These are phyloP conservation scores for Trichophaea hybrida DNA, from an alignment of 2,329 filamentous ascomycete species.

Conservation along the genomic window DNA sequence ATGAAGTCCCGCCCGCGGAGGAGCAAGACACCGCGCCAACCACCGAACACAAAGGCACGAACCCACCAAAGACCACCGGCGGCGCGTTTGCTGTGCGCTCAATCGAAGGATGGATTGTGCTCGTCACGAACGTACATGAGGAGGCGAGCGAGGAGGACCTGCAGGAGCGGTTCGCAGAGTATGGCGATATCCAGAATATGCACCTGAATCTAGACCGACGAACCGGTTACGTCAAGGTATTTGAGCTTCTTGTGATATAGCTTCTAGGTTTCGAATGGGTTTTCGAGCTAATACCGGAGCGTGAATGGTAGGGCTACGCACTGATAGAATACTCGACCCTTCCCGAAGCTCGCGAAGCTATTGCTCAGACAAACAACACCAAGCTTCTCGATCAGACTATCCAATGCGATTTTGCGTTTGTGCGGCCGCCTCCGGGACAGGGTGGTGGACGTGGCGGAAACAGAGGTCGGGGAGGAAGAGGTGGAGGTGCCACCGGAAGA, in stretches of 20 bases:
- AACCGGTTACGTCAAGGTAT: slow-evolving; percentile 74
- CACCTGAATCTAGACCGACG: slow-evolving; percentile 70
- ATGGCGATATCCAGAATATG: slow-evolving; percentile 73
- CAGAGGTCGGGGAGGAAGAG: slow-evolving; percentile 30
- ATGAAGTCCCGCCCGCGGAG: slow-evolving; percentile 13
- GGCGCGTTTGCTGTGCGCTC: slow-evolving; percentile 63
- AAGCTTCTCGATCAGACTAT: slow-evolving; percentile 72
- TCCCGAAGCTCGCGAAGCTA: slow-evolving; percentile 60
- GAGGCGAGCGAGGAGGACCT: slow-evolving; percentile 73
- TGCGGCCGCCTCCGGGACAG: slow-evolving; percentile 58
- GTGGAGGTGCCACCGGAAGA: slow-evolving; percentile 17
- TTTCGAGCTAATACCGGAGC: not conserved
- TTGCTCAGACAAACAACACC: slow-evolving; percentile 61
- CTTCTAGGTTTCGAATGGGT: not conserved
- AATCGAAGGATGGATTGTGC: slow-evolving; percentile 80
- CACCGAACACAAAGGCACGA: not conserved
- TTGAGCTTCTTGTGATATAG: not conserved
- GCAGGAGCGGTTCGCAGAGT: slow-evolving; percentile 69
- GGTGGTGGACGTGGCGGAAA: slow-evolving; percentile 28
- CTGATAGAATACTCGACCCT: slow-evolving; percentile 63
- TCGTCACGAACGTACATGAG: slow-evolving; percentile 76
- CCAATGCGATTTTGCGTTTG: slow-evolving; percentile 71
- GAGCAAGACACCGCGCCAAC: slow-evolving; percentile 13
- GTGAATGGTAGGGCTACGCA: slow-evolving; percentile 52
- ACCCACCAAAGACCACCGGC: slow-evolving; percentile 14